Conservation (phyloP, 345 rosid genomes). For the Luvunga scandens region DNA sequence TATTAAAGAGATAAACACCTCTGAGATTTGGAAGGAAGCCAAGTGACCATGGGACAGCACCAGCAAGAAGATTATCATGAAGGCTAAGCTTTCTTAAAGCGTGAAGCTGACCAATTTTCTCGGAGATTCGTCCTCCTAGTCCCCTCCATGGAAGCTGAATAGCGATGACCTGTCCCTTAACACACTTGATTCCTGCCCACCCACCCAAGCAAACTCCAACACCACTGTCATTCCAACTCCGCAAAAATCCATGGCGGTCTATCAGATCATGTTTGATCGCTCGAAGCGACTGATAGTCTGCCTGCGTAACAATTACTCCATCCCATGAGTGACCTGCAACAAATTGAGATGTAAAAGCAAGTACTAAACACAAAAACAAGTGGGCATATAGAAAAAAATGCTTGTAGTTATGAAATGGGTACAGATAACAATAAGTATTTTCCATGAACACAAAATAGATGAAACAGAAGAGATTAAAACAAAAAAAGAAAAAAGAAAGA, state of each 20-base stretch:
- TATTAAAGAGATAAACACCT: constrained; percentile 89
- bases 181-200: constrained; percentile 93
- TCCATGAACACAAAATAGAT: constrained; percentile 36
- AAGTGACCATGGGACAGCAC: constrained; percentile 70
- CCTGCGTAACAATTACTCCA: constrained; percentile 61
- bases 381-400: constrained; percentile 18
- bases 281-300: constrained; percentile 66
- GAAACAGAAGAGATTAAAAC: background rate
- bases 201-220: constrained; percentile 70
- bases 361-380: constrained; percentile 31
- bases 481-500: constrained; percentile 14
- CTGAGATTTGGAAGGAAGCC: constrained; percentile 72
- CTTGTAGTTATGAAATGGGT: constrained; percentile 12
- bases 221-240: constrained; percentile 71
- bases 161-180: constrained; percentile 72
- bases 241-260: constrained; percentile 60
- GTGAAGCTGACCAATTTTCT: constrained; percentile 79
- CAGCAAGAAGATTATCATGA: constrained; percentile 70
- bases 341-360: constrained; percentile 28
- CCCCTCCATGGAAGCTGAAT: constrained; percentile 94
- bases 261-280: constrained; percentile 68
- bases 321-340: constrained; percentile 58
- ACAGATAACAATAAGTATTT: constrained; percentile 11
- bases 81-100: constrained; percentile 71
- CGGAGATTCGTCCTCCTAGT: constrained; percentile 75